Percentiles rank a stretch among this genome's conserved stretches.
Conservation (phyloP, 306 rosid genomes). For the Herpetospermum pedunculosum region DNA sequence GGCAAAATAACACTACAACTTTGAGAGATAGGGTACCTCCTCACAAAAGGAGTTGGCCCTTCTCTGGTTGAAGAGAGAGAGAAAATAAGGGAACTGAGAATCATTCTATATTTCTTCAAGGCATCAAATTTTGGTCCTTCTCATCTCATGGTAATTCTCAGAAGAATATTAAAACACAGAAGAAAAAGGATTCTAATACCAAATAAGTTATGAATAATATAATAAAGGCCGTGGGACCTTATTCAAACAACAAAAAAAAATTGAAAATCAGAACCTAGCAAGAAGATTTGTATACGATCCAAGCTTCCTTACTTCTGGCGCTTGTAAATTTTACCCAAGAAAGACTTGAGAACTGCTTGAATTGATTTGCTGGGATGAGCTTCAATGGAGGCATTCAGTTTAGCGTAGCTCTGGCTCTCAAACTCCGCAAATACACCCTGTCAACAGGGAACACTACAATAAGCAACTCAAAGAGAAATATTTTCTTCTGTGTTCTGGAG, state of each 20-base stretch:
- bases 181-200: neutral
- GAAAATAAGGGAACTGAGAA: neutral
- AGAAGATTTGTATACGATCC: neutral
- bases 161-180: neutral
- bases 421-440: slow-evolving; percentile 68
- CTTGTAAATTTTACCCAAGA: slow-evolving; percentile 87
- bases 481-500: neutral
- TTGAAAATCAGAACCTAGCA: neutral
- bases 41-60: neutral
- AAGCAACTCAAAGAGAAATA: neutral
- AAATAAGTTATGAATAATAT: neutral
- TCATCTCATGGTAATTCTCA: neutral
- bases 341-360: slow-evolving; percentile 74
- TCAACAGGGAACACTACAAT: neutral
- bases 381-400: slow-evolving; percentile 56
- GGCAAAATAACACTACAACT: neutral
- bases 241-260: neutral
- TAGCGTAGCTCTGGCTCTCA: slow-evolving; percentile 56
- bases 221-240: neutral
- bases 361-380: slow-evolving; percentile 67
- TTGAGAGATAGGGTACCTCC: neutral
- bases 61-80: neutral
- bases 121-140: neutral
- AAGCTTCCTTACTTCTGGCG: slow-evolving; percentile 44
- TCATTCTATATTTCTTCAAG: neutral